Conservation (phyloP, 257 asterid genomes). For the Agastache rugosa region DNA sequence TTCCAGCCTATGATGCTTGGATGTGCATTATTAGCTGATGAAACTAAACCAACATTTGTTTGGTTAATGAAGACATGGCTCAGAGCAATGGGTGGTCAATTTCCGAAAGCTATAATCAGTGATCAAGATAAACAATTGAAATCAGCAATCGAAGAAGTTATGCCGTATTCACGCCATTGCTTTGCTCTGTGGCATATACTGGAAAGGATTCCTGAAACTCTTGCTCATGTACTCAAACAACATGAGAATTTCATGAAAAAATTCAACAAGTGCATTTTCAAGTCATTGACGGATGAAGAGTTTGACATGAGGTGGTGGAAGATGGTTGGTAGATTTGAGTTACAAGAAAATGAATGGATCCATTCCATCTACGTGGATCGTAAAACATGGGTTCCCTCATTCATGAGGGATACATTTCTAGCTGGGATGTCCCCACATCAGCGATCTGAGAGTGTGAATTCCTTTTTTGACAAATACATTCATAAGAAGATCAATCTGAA, state of each 20-base stretch:
- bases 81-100: constrained; percentile 84
- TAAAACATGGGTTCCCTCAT: constrained; percentile 83
- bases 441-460: constrained; percentile 79
- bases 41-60: constrained; percentile 69
- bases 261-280: constrained; percentile 83
- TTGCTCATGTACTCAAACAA: constrained; percentile 66
- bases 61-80: constrained; percentile 99
- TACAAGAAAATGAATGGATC: constrained; percentile 93
- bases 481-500: constrained; percentile 82
- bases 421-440: constrained; percentile 85
- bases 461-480: constrained; percentile 84
- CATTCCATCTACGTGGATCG: constrained; percentile 81
- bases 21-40: constrained; percentile 84
- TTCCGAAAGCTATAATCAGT: constrained; percentile 78
- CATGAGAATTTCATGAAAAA: constrained; percentile 70
- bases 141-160: constrained; percentile 74
- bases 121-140: constrained; percentile 76
- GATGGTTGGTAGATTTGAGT: constrained; percentile 88
- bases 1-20: constrained; percentile 92
- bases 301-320: constrained; percentile 99
- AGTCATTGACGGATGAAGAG: constrained; percentile 81
- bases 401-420: constrained; percentile 72
- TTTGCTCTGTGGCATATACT: constrained; percentile 90
- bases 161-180: constrained; percentile 76
- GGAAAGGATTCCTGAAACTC: constrained; percentile 74